Evolutionary conservation across 2,329 filamentous ascomycete species (phyloP).

Genomic region (Exophiala dermatitidis): DNA sequence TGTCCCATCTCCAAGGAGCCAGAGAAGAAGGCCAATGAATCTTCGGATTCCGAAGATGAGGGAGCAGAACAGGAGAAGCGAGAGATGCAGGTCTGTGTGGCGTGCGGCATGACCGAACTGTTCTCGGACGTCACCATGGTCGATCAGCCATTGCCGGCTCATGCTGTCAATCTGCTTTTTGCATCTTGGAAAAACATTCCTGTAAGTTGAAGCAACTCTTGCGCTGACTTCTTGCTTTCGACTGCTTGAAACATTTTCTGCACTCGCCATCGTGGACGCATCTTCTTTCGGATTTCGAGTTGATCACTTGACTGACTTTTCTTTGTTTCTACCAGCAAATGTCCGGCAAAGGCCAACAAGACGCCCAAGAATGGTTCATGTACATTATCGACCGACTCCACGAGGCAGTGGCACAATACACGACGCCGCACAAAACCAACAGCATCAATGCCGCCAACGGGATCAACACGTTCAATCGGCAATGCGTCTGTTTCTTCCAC

Average conservation of each 20-base stretch:
- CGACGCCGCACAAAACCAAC: conserved; percentile 37
- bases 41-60: conserved; percentile 24
- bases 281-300: too few species aligned
- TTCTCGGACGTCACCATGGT: conserved; percentile 58
- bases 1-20: conserved; percentile 48
- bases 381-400: conserved; percentile 90
- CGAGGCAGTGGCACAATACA: conserved; percentile 54
- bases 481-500: conserved; percentile 85
- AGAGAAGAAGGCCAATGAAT: conserved; percentile 25
- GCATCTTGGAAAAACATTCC: conserved; percentile 80
- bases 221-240: neutral
- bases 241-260: too few species aligned
- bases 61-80: conserved; percentile 20
- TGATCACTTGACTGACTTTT: too few species aligned
- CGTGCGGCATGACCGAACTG: conserved; percentile 55
- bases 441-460: conserved; percentile 30
- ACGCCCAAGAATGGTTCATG: conserved; percentile 95
- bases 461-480: conserved; percentile 21
- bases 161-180: conserved; percentile 79
- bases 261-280: too few species aligned
- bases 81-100: conserved; percentile 44
- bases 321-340: conserved; percentile 47
- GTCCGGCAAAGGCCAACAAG: conserved; percentile 89
- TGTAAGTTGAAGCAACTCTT: conserved; percentile 43
- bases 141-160: conserved; percentile 73